Evolutionary conservation across 2,329 filamentous ascomycete genomes (phyloP).

Genomic region (Boeremia exigua): DNA sequence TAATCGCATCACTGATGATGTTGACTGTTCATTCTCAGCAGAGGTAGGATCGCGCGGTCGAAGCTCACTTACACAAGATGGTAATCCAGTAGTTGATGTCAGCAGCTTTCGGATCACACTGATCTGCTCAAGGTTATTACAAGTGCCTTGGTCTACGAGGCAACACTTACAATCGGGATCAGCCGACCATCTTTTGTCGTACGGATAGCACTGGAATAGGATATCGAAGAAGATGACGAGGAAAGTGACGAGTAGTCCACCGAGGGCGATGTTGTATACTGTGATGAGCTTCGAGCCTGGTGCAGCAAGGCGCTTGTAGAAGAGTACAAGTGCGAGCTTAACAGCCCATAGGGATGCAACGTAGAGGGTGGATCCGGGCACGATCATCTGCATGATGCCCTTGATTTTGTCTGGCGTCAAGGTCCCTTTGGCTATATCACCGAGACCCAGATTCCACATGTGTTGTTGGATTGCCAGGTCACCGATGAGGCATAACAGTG

Average conservation of each 20-base stretch:
- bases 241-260: conserved; percentile 39
- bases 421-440: conserved; percentile 21
- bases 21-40: conserved; percentile 20
- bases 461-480: conserved; percentile 44
- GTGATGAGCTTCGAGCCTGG: conserved; percentile 45
- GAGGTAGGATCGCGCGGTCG: neutral
- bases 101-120: conserved; percentile 26
- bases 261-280: conserved; percentile 48
- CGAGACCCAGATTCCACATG: conserved; percentile 43
- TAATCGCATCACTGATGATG: conserved; percentile 29
- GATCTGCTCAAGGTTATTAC: conserved; percentile 23
- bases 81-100: conserved; percentile 33
- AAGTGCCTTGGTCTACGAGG: neutral
- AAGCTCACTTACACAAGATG: conserved; percentile 22
- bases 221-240: conserved; percentile 49
- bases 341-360: conserved; percentile 52
- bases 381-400: conserved; percentile 45
- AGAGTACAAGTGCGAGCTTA: conserved; percentile 51
- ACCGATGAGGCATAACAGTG: conserved; percentile 39
- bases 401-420: conserved; percentile 26
- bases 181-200: conserved; percentile 35
- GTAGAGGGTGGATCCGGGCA: conserved; percentile 51
- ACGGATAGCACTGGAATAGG: conserved; percentile 50
- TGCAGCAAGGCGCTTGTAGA: conserved; percentile 51
- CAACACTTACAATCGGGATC: conserved; percentile 24